phyloP scores from a whole-genome alignment of 73 alveolate genomes.

The Stentor roeselii region DNA sequence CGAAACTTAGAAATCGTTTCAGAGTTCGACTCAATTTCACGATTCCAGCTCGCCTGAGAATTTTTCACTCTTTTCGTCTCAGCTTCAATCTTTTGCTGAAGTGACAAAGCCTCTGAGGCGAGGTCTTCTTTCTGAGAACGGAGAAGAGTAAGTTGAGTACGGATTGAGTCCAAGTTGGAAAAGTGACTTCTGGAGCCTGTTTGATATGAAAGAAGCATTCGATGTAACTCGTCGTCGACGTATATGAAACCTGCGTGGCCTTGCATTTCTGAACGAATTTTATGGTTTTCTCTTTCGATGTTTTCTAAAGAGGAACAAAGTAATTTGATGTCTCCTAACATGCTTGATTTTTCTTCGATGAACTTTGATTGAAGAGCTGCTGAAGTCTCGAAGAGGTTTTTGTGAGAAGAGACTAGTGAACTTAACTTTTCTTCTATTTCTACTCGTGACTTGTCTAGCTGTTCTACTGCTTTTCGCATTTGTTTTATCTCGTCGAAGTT shows the following conservation, averaged over 20 bases:
- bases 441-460: too few species aligned
- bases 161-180: background rate
- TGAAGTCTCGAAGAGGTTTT: too few species aligned
- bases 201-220: background rate
- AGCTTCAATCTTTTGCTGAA: background rate
- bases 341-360: background rate
- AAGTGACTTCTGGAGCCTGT: background rate
- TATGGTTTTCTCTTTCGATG: background rate
- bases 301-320: background rate
- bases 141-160: background rate
- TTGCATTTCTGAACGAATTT: background rate
- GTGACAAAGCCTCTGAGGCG: background rate
- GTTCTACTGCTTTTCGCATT: too few species aligned
- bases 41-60: background rate
- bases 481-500: too few species aligned
- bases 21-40: background rate
- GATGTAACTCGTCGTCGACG: background rate
- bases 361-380: too few species aligned
- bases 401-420: too few species aligned
- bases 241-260: background rate
- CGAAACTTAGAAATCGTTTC: background rate
- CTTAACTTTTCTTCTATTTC: too few species aligned
- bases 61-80: background rate
- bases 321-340: background rate
- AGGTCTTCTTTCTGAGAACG: background rate